Base-by-base conservation (phyloP, 441 rosid genomes). In the Jatropha podagrica region DNA sequence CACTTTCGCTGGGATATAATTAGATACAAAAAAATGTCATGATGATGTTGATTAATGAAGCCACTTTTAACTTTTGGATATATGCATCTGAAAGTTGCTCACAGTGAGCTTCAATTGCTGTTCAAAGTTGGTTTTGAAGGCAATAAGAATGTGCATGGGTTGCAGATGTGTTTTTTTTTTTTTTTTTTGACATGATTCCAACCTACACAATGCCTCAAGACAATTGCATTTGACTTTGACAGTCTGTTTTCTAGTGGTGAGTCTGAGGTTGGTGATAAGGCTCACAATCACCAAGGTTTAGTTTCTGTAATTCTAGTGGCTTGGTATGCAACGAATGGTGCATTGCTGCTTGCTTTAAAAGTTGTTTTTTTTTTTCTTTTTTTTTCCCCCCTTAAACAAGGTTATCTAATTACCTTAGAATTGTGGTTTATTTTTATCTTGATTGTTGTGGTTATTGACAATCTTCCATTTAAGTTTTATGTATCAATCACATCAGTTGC, bases 201-300 rank as follows among this genome's bases (percentile, higher is more conserved):
- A 54, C 15, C 20, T 14, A 54, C n/a, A 54, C 3, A 17, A 54
- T 54, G 58, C 20, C 58, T 54, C 8, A 15, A 17, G 58, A 54
- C 20, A 17, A 54, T 54, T 54, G 15, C 15, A 54, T 14, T 54
- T 2, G 1, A 54, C 20, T 14, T 54, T 2, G 1, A 54, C 20
- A 17, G 58, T 54, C 15, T n/a, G 15, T 54, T 14, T 54, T 17
- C 20, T 4, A 7, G 17, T 54, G 20, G 58, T 54, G 20, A 54
- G 58, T 54, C 58, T 17, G 64, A 26, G 64, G 64, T 60, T 60
- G 64, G 64, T 60, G 64, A 27, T 66, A 54, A 42, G 17, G 10
- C 38, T 44, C 32, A 4, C 4, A 5, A 11, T 66, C 70, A 1
- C 55, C 55, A 23, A 12, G 46, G 40, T 65, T 65, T 46, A 20